Base-by-base conservation (phyloP, 306 rosid genomes). In the Glycyrrhiza uralensis region DNA sequence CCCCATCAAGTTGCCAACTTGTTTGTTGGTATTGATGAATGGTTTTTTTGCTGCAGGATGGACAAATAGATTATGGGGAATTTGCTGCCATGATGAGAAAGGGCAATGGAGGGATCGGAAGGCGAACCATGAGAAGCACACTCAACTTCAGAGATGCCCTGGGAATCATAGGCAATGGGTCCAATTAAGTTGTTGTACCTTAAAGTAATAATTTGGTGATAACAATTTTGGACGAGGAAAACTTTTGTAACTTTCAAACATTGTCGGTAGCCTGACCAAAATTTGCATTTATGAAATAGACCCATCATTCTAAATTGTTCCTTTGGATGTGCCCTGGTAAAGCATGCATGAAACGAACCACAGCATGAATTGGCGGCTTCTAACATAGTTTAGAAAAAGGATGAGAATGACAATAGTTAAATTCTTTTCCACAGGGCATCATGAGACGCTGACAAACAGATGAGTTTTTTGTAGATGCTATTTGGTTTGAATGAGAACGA, bases 31-130 rank as follows among this genome's bases (percentile, higher is more conserved):
- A 64, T 45, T 73, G 71, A 76, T 72, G 66, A 61, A 64, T 64
- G 24, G 35, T 56, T 35, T 56, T 35, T 71, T 66, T 61, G 26
- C 0, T 79, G 74, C 79, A 86, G 90, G 88, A 86, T 76, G 86
- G 86, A 76, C 88, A 83, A 38, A 86, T 86, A 72, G 88, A 86
- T 60, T 86, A 84, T 74, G 79, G 64, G 42, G 88, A 86, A 69
- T 86, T 86, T 35, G 81, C 84, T 44, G 86, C 86, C 33, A 83
- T 86, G 88, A 84, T 86, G 86, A 83, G 87, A 72, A 82, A 80
- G 66, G 87, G 87, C 33, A 85, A 85, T 69, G 89, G 89, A 74
- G 89, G 83, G 19, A 69, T 80, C 0, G 87, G 87, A 52, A 76
- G 89, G 59, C 69, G 87, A 82, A 80, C 89, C 39, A 82, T 82